Evolutionary conservation across 768 basidiomycete species (phyloP), one percentile per base, ranked within the genome.

Genomic region (Lentinula sp.): DNA sequence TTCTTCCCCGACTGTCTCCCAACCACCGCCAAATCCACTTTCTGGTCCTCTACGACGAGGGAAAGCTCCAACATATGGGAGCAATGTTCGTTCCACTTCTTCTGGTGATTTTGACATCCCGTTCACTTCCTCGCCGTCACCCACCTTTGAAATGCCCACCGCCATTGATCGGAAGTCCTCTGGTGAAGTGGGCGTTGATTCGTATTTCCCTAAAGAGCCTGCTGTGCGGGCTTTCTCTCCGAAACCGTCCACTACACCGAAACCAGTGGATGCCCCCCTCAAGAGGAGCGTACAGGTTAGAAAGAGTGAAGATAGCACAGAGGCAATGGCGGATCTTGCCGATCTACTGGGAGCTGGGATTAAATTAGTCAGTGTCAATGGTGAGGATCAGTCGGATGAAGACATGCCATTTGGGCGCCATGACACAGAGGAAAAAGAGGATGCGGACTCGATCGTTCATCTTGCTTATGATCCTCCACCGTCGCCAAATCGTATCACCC

Each of bases 331-430:
- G 18, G 79, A 78, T 62, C 69, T 82, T 3, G 76, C 74, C 13
- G 64, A 70, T 13, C 62, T 80, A 57, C 72, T 82, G 20, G 81
- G 80, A 35, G 78, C 72, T 28, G 74, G 76, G 7, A 70, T 81
- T 48, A 70, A 72, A 60, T 70, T 81, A 36, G 77, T 81, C 15
- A 73, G 71, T 23, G 71, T 71, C 18, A 73, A 68, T 39, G 77
- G 77, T 13, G 73, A 75, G n/a, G 58, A 59, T 50, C 60, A 65
- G 0, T 66, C 72, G 9, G 71, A 69, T 23, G 67, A 67, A 18
- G 67, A 67, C 1, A 18, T 35, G 35, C 39, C 45, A 39, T 48
- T 59, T 13, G 48, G 35, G 9, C 15, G 9, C 20, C 12, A 6
- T 15, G 15, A 15, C 12, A 6, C 57, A 36, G 64, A 72, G 13